phyloP scores from a whole-genome alignment of 331 rosid species.

The Quercus tomentella region DNA sequence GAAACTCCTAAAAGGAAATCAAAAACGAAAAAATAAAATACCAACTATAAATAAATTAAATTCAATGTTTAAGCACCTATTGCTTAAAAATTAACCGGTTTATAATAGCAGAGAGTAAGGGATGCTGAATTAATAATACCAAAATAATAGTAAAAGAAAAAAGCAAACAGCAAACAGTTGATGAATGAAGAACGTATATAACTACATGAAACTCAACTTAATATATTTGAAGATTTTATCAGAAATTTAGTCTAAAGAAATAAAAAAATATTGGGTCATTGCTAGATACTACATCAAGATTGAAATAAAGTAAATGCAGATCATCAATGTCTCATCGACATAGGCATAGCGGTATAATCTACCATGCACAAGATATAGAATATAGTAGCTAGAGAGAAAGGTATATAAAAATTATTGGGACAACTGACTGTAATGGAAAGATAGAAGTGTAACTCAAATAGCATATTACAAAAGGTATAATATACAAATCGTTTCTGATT shows the following conservation, averaged over 20 bases:
- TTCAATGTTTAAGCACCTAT: not conserved
- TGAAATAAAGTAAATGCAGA: not conserved
- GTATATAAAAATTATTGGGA: not conserved
- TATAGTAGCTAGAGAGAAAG: not conserved
- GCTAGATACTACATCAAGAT: no score
- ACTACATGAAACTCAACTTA: not conserved
- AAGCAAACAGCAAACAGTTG: not conserved
- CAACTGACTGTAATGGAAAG: not conserved
- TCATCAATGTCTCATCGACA: not conserved
- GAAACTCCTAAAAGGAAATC: conserved; percentile 46
- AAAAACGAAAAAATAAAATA: not conserved
- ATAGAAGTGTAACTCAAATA: not conserved
- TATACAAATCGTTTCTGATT: not conserved
- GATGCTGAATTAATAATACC: not conserved
- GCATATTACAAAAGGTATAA: not conserved
- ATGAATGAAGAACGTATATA: not conserved
- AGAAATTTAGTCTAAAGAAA: not conserved
- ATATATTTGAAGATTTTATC: not conserved
- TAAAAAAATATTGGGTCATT: not conserved
- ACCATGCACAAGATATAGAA: not conserved
- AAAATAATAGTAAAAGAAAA: no score
- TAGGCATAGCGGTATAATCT: not conserved
- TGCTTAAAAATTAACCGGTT: not conserved
- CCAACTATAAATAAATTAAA: not conserved
- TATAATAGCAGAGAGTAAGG: not conserved